Percentiles rank a stretch among this genome's conserved stretches.
Conservation (phyloP, 2,329 filamentous ascomycete species). For the Dryadomyces quercus-mongolicae region DNA sequence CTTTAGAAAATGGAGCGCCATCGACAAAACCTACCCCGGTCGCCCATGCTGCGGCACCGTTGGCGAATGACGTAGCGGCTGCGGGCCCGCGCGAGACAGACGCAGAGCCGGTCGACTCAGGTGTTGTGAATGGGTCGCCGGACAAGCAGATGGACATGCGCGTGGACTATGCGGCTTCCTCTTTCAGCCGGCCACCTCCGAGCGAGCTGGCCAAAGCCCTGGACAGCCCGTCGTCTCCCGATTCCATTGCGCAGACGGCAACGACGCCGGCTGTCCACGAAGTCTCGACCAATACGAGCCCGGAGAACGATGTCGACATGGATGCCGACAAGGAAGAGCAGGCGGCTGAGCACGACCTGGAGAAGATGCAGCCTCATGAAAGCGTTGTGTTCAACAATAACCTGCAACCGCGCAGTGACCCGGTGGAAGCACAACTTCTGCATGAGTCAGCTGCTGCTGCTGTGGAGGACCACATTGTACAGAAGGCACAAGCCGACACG, state of each 20-base stretch:
- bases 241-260: conserved; percentile 61
- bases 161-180: not conserved
- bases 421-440: conserved; percentile 31
- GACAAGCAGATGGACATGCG: not conserved
- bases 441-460: conserved; percentile 26
- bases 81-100: too few species aligned
- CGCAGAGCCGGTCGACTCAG: not conserved
- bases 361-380: not conserved
- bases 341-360: conserved; percentile 17
- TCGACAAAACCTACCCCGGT: not conserved
- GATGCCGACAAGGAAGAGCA: conserved; percentile 36
- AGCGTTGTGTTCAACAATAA: not conserved
- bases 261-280: conserved; percentile 59
- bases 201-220: conserved; percentile 11
- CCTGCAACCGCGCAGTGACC: conserved; percentile 1
- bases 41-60: not conserved
- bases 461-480: not conserved
- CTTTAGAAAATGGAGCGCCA: not conserved
- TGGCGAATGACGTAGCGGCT: not conserved
- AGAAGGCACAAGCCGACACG: not conserved
- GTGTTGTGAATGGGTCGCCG: not conserved
- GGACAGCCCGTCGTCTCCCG: conserved; percentile 40
- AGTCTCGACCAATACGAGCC: conserved; percentile 61
- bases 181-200: not conserved
- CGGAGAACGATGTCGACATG: conserved; percentile 52